These are phyloP conservation scores for Leccinum disarticulatum DNA, from an alignment of 768 basidiomycete species.

Conservation along the genomic window DNA sequence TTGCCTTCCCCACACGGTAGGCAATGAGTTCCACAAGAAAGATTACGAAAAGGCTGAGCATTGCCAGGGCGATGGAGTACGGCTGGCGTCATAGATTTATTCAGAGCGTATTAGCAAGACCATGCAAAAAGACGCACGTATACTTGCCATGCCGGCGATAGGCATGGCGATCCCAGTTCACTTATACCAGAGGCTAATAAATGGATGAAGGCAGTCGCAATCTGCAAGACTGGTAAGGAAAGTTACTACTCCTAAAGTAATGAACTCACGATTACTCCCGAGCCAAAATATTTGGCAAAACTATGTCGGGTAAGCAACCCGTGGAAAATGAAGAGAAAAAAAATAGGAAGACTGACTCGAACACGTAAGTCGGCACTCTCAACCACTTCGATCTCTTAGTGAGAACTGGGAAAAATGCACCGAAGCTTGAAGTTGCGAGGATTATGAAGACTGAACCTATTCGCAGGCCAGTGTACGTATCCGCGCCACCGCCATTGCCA, in stretches of 20 bases:
- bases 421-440: slow-evolving; percentile 54
- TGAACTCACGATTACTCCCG: slow-evolving; percentile 74
- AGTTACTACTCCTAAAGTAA: background rate
- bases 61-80: slow-evolving; percentile 77
- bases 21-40: slow-evolving; percentile 86
- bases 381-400: slow-evolving; percentile 52
- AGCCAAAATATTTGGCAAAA: slow-evolving; percentile 89
- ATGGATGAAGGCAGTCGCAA: slow-evolving; percentile 90
- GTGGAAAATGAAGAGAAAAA: background rate
- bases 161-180: slow-evolving; percentile 68
- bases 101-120: background rate
- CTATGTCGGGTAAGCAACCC: slow-evolving; percentile 35
- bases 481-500: slow-evolving; percentile 50
- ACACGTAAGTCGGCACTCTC: slow-evolving; percentile 40
- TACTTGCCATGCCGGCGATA: slow-evolving; percentile 63
- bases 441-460: slow-evolving; percentile 78
- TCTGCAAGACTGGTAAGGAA: slow-evolving; percentile 40
- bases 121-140: slow-evolving; percentile 55
- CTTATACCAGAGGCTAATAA: slow-evolving; percentile 74
- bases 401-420: slow-evolving; percentile 73
- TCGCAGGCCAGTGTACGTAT: slow-evolving; percentile 52
- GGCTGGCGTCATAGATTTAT: slow-evolving; percentile 47
- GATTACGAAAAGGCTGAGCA: slow-evolving; percentile 78
- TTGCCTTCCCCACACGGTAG: slow-evolving; percentile 81
- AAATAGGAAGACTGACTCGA: slow-evolving; percentile 57